phyloP scores from a whole-genome alignment of 257 asterid species.

The Capsicum rhomboideum region DNA sequence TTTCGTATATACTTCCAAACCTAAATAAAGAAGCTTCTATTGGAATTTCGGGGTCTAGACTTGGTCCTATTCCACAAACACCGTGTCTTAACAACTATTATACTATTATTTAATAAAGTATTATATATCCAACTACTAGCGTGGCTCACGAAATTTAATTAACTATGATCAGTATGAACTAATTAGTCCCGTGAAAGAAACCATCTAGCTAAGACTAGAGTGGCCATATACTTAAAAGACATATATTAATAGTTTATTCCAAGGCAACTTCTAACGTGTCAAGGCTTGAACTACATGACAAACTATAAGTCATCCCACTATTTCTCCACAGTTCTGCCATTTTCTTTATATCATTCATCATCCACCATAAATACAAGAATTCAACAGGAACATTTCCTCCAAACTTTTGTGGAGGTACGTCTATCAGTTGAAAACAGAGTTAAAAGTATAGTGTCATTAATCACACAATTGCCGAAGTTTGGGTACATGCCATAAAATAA shows the following conservation, averaged over 20 bases:
- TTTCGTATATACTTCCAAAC: background rate
- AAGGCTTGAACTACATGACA: background rate
- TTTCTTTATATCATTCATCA: background rate
- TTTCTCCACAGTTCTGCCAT: background rate
- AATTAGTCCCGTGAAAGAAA: background rate
- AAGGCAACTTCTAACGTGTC: background rate
- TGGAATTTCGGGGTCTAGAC: conserved; percentile 14
- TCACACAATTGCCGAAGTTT: background rate
- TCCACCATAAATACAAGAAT: background rate
- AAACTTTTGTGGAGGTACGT: background rate
- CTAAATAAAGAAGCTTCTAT: conserved; percentile 35
- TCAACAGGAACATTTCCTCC: background rate
- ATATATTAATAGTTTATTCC: no score
- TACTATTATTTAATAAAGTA: background rate
- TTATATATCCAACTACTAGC: background rate
- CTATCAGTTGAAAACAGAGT: background rate
- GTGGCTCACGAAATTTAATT: background rate
- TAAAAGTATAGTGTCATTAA: background rate
- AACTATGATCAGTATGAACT: background rate
- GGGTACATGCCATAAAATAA: background rate
- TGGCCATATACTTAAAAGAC: background rate
- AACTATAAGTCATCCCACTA: background rate
- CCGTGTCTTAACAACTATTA: background rate
- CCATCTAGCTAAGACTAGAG: background rate
- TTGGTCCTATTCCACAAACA: background rate